Evolutionary conservation across 306 rosid species (phyloP).

Genomic region (Casuarina equisetifolia): DNA sequence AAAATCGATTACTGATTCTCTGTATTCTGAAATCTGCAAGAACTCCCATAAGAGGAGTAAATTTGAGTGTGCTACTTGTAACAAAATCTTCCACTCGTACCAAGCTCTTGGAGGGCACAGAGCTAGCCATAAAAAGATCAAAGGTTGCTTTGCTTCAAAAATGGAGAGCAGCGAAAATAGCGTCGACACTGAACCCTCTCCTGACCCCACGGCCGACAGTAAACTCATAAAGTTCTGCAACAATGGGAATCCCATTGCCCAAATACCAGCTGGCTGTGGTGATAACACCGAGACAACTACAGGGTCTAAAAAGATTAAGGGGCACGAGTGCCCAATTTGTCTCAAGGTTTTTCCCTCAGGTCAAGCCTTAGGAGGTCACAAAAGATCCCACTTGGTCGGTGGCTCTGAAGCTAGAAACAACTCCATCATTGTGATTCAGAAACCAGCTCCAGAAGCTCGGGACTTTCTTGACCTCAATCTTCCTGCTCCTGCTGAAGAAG

Average conservation of each 20-base stretch:
- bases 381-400: constrained; percentile 70
- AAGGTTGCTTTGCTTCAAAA: constrained; percentile 61
- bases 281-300: constrained; percentile 19
- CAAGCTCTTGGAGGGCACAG: constrained; percentile 97
- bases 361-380: constrained; percentile 96
- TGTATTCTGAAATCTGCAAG: constrained; percentile 42
- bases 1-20: constrained; percentile 21
- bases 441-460: constrained; percentile 56
- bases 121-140: constrained; percentile 80
- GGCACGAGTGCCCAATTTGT: constrained; percentile 78
- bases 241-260: constrained; percentile 19
- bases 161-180: constrained; percentile 61
- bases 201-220: constrained; percentile 37
- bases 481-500: constrained; percentile 73
- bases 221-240: constrained; percentile 33
- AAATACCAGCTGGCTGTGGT: constrained; percentile 23
- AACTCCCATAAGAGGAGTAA: constrained; percentile 50
- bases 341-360: constrained; percentile 68
- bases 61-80: constrained; percentile 76
- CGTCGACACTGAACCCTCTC: constrained; percentile 53
- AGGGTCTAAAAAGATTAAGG: constrained; percentile 47
- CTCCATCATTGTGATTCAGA: constrained; percentile 31
- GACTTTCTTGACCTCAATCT: constrained; percentile 88
- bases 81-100: constrained; percentile 70
- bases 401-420: constrained; percentile 41